A percentile compares a stretch with the other conserved stretches of the same genome.
phyloP scores from a whole-genome alignment of 1,284 basidiomycete genomes.

The Cutaneotrichosporon sp. region DNA sequence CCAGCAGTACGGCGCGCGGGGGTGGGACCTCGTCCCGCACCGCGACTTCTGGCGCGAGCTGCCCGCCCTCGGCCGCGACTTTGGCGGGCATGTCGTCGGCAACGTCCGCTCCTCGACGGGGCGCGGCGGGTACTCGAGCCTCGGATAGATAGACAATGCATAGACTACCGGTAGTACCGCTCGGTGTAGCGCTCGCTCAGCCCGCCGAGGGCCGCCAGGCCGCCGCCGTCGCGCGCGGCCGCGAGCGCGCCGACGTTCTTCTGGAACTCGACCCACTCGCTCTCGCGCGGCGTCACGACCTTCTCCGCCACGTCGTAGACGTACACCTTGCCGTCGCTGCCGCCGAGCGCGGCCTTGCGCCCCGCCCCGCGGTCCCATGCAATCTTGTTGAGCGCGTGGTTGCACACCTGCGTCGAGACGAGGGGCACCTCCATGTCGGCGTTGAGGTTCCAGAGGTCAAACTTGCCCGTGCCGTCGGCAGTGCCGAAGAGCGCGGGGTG shows the following conservation, averaged over 20 bases:
- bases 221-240: slow-evolving; percentile 14
- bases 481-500: slow-evolving; percentile 93
- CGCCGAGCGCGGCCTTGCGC: slow-evolving; percentile 79
- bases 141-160: slow-evolving; percentile 13
- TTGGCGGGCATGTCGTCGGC: slow-evolving; percentile 44
- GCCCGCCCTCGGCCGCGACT: slow-evolving; percentile 44
- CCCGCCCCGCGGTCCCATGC: slow-evolving; percentile 78
- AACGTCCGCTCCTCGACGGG: slow-evolving; percentile 37
- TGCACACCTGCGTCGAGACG: slow-evolving; percentile 55
- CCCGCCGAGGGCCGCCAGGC: background rate
- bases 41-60: slow-evolving; percentile 55
- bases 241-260: slow-evolving; percentile 61
- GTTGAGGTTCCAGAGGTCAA: slow-evolving; percentile 97
- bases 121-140: slow-evolving; percentile 42
- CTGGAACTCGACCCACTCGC: slow-evolving; percentile 87
- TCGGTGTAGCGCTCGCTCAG: slow-evolving; percentile 3
- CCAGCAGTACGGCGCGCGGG: slow-evolving; percentile 53
- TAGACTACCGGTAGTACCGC: slow-evolving; percentile 4
- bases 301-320: slow-evolving; percentile 94
- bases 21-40: slow-evolving; percentile 54
- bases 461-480: slow-evolving; percentile 90
- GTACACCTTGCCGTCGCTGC: slow-evolving; percentile 88
- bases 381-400: slow-evolving; percentile 89
- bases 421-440: slow-evolving; percentile 72
- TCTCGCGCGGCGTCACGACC: slow-evolving; percentile 70